phyloP scores from a whole-genome alignment of 345 rosid genomes.

The Pistacia vera region DNA sequence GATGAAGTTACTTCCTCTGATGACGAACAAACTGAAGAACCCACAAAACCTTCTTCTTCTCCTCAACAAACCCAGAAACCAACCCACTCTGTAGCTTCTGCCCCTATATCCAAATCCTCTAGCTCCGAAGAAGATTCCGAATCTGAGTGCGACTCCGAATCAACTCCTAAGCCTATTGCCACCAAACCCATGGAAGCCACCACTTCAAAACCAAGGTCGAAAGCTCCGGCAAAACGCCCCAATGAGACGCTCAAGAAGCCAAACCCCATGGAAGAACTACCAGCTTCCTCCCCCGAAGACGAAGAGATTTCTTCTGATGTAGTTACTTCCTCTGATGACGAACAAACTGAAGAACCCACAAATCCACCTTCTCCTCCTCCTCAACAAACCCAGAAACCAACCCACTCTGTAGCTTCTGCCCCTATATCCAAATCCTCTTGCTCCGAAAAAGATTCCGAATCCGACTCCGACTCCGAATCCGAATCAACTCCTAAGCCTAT shows the following conservation, averaged over 20 bases:
- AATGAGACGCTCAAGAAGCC: slow-evolving; percentile 5
- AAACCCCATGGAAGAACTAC: slow-evolving; percentile 33
- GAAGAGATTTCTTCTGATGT: slow-evolving; percentile 24
- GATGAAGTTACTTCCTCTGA: slow-evolving; percentile 1
- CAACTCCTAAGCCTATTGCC: slow-evolving; percentile 28
- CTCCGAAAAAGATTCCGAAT: slow-evolving; percentile 26
- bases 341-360: neutral
- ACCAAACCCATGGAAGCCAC: slow-evolving; percentile 29
- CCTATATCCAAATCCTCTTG: slow-evolving; percentile 12
- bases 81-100: neutral
- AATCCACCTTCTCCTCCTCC: slow-evolving; percentile 2
- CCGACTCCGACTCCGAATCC: slow-evolving; percentile 26
- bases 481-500: slow-evolving; percentile 24
- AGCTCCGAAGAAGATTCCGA: slow-evolving; percentile 29
- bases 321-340: neutral
- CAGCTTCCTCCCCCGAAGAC: slow-evolving; percentile 27
- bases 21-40: slow-evolving; percentile 10
- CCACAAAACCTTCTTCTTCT: slow-evolving; percentile 1
- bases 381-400: neutral
- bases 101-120: neutral
- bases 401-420: neutral
- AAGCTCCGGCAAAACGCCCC: slow-evolving; percentile 27
- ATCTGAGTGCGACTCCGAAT: slow-evolving; percentile 21
- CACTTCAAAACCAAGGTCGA: slow-evolving; percentile 13
- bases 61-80: neutral